phyloP scores from a whole-genome alignment of 148 eudicot genomes.

The Cornus controversa region DNA sequence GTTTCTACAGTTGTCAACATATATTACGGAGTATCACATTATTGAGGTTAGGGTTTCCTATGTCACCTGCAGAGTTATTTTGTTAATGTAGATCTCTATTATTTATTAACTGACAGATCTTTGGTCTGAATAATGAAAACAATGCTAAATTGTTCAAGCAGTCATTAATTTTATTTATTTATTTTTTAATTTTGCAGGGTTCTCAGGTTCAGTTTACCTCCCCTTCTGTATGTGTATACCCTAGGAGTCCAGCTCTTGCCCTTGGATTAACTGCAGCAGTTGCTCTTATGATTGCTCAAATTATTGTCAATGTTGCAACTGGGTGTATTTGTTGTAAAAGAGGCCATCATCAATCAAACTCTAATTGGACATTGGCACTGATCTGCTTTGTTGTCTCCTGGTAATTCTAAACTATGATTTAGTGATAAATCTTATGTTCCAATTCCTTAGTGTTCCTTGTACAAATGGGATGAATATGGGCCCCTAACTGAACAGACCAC shows the following conservation, averaged over 20 bases:
- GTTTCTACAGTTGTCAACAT: too few relatives aligned
- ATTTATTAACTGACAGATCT: not conserved
- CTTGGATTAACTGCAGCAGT: constrained; percentile 72
- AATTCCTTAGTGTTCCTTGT: not conserved
- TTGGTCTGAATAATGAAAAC: not conserved
- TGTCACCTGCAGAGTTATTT: not conserved
- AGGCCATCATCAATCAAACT: constrained; percentile 40
- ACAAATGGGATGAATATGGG: not conserved
- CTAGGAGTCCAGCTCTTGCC: constrained; percentile 75
- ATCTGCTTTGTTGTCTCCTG: constrained; percentile 81
- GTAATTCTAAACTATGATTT: constrained; percentile 33
- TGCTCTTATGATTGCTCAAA: constrained; percentile 68
- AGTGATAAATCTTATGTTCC: not conserved
- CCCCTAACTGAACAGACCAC: not conserved
- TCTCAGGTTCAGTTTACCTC: constrained; percentile 44
- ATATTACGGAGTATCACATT: too few relatives aligned
- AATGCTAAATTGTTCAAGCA: not conserved
- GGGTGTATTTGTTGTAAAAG: constrained; percentile 80
- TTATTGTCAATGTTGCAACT: constrained; percentile 51
- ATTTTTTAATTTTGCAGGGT: constrained; percentile 39
- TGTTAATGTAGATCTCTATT: not conserved
- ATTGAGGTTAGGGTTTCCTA: not conserved
- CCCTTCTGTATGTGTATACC: constrained; percentile 59
- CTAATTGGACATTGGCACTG: constrained; percentile 63
- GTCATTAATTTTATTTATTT: not conserved